Percentiles rank a stretch among this genome's conserved stretches.
Conservation (phyloP, 805 yeast species). For the Sugiyamaella boreocaroliniensis region DNA sequence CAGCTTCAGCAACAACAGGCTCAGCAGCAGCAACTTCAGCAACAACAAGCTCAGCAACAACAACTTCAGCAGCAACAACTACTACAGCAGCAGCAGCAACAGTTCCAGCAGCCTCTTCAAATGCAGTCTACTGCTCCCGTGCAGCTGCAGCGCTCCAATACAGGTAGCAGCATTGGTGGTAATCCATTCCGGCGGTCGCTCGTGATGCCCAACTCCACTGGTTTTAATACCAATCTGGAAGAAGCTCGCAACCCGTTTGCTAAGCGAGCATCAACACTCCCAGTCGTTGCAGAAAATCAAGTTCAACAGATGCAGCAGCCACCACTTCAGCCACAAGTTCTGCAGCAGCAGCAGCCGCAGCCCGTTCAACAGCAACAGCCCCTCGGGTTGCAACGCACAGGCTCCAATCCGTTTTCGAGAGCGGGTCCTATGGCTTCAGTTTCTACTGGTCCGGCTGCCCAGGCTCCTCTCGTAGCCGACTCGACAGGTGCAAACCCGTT, state of each 20-base stretch:
- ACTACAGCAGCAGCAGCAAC: conserved; percentile 12
- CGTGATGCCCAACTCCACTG: conserved; percentile 3
- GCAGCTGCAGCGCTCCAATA: conserved; percentile 15
- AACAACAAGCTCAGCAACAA: conserved; percentile 15
- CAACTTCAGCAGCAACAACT: conserved; percentile 20
- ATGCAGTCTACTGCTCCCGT: conserved; percentile 7
- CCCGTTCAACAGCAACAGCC: conserved; percentile 7
- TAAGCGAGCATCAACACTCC: conserved; percentile 15
- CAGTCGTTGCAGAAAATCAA: conserved; percentile 9
- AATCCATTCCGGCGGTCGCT: conserved; percentile 20
- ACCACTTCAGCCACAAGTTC: conserved; percentile 18
- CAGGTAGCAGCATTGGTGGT: conserved; percentile 18
- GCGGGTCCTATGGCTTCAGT: conserved; percentile 6
- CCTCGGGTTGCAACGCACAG: conserved; percentile 25
- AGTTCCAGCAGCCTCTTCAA: conserved; percentile 18
- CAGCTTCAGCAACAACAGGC: conserved; percentile 15
- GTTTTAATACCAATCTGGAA: conserved; percentile 2
- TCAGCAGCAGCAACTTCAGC: conserved; percentile 16
- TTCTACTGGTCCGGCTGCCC: not conserved
- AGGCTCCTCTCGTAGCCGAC: conserved; percentile 27
- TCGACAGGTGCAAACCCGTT: conserved; percentile 60
- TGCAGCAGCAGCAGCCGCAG: conserved; percentile 11
- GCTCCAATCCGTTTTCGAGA: conserved; percentile 42
- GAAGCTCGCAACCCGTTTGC: conserved; percentile 16
- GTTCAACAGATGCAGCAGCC: conserved; percentile 20